Base-by-base conservation (phyloP, 2,329 filamentous ascomycete genomes). In the Chaetothyriales sp. region DNA sequence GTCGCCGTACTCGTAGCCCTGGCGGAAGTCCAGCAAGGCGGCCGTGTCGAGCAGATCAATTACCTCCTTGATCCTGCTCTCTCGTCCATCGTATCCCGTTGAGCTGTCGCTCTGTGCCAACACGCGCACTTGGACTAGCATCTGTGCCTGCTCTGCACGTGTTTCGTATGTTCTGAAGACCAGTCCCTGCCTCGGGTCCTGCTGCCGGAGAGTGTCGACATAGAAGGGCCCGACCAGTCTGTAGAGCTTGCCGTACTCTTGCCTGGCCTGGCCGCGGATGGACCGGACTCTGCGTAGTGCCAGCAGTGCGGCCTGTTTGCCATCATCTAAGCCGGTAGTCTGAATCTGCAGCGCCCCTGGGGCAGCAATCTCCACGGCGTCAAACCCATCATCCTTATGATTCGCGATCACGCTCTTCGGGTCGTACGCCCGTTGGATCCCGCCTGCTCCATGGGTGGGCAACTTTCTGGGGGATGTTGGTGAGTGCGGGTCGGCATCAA, bases 171-270 rank as follows among this genome's bases (percentile, higher is more conserved):
- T 84, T 60, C 84, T 80, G 67, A 96, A 98, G 7, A 96, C 73
- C 32, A 87, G 74, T 5, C 86, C 86, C 57, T 55, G 32, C 49
- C 56, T 95, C 84, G 12, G 84, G 79, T 43, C 65, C 68, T 74
- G 79, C 2, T 83, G 81, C 55, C 73, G 75, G 36, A 78, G 79
- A 43, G 96, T 76, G 64, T 98, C 87, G 57, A 80, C 79, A 68
- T 96, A 98, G 60, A 93, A 90, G 0, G 89, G 89, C 9, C 82
- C 85, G 58, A 98, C 68, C 3, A 86, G 84, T n/a, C 81, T 83
- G 66, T 96, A 93, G 12, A 96, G 75, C 64, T 84, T 93, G 15
- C 84, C 90, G 64, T 89, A 98, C 66, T 96, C 89, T 60, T 92
- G 80, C 54, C 89, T 78, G 44, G 92, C 92, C 60, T 81, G 79